Percentiles rank a stretch among this genome's conserved stretches.
These are phyloP conservation scores for Mimosa bimucronata DNA, from an alignment of 306 rosid species.

Conservation along the genomic window DNA sequence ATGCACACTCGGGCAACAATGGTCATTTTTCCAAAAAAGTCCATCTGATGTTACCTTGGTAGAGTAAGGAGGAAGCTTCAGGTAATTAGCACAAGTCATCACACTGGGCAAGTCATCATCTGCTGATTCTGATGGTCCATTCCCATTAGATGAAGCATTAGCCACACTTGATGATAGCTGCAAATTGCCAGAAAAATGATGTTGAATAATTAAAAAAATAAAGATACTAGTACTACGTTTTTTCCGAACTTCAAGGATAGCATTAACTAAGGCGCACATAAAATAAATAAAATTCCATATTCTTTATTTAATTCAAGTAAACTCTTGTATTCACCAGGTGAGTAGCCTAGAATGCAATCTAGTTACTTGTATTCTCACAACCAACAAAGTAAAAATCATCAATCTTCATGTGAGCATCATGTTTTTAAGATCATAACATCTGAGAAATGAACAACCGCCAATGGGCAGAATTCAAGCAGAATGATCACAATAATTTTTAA, in stretches of 20 bases:
- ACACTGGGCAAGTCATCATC: constrained; percentile 99
- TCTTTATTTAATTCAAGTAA: not conserved
- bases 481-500: no score
- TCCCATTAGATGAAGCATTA: constrained; percentile 71
- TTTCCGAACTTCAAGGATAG: constrained; percentile 4
- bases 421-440: not conserved
- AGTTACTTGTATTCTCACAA: not conserved
- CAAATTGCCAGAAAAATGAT: constrained; percentile 33
- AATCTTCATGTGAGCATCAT: not conserved
- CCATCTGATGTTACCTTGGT: constrained; percentile 64
- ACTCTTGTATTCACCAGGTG: not conserved
- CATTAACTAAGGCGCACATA: not conserved
- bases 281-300: not conserved
- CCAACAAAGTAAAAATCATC: not conserved
- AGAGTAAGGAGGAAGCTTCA: constrained; percentile 98
- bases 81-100: constrained; percentile 99
- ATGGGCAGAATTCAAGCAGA: not conserved
- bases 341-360: not conserved
- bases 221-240: not conserved
- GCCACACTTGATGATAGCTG: constrained; percentile 79
- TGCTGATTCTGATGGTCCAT: constrained; percentile 78
- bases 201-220: not conserved
- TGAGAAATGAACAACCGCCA: not conserved
- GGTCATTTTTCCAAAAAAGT: constrained; percentile 3
- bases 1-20: not conserved